Conservation (phyloP, 2,329 filamentous ascomycete genomes). For the Fusarium sp. region DNA sequence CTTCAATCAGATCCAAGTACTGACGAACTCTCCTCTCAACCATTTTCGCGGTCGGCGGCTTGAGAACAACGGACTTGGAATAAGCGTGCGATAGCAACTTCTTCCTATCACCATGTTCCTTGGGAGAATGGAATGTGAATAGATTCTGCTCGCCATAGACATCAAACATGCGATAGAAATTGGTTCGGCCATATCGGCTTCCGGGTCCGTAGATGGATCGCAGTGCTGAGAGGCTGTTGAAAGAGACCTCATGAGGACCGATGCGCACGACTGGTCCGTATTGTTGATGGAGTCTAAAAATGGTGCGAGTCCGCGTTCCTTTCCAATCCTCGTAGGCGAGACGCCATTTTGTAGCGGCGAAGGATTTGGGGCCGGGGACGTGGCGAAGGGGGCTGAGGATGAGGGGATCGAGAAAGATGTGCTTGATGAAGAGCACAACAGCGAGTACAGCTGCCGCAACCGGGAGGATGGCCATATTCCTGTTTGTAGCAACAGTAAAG, state of each 20-base stretch:
- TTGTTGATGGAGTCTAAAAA: conserved; percentile 53
- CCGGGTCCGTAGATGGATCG: conserved; percentile 65
- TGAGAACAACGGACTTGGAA: conserved; percentile 56
- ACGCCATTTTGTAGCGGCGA: conserved; percentile 55
- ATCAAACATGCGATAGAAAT: conserved; percentile 66
- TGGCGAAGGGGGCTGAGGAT: conserved; percentile 4
- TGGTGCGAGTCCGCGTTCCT: conserved; percentile 53
- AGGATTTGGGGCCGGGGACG: conserved; percentile 50
- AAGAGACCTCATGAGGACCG: conserved; percentile 56
- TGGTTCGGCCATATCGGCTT: conserved; percentile 58
- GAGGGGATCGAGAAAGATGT: conserved; percentile 12
- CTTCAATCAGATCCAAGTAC: conserved; percentile 19
- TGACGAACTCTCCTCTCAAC: conserved; percentile 29
- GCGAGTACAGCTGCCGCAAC: not conserved
- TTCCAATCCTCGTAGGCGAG: conserved; percentile 56
- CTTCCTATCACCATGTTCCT: conserved; percentile 59
- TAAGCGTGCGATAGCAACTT: conserved; percentile 63
- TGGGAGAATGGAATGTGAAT: conserved; percentile 58
- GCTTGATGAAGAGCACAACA: conserved; percentile 2
- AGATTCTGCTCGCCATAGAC: conserved; percentile 61
- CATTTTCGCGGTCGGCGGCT: conserved; percentile 10
- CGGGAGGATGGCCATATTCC: not conserved
- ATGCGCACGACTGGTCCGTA: conserved; percentile 60
- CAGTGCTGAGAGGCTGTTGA: conserved; percentile 54
- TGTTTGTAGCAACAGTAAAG: not conserved